Base-by-base conservation (phyloP, 805 yeast genomes). In the Metschnikowia baotianmanensis region DNA sequence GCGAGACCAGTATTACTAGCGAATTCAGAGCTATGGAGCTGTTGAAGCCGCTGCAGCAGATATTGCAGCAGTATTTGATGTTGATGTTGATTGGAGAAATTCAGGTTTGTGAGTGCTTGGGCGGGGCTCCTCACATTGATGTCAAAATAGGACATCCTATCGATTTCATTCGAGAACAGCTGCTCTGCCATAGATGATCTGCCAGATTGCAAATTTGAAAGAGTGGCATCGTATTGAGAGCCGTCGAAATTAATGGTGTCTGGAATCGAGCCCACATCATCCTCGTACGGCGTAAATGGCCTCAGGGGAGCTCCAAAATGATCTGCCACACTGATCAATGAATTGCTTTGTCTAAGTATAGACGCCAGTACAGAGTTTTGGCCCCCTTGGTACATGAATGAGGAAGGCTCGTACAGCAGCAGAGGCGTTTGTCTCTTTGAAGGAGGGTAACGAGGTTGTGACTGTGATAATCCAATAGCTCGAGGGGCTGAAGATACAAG, bases 291-390 rank as follows among this genome's bases (percentile, higher is more conserved):
- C 30, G 58, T 46, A 47, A 44, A 48, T 6, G 51, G 49, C 15
- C 49, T 50, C 50, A 47, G 53, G 6, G 37, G 36, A 11, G 38
- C 37, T 6, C 32, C 42, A 23, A 50, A 52, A 34, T 56, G 58
- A 36, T 64, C 69, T 1, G 63, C 63, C 19, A 65, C 56, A 33
- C 65, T 60, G 10, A 60, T 53, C 8, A 61, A 40, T 13, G 69
- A 63, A 24, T 51, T 48, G 16, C 62, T 62, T 21, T 61, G 59
- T 13, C 63, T 38, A 15, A 38, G 20, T n/a, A 50, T 21, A 1
- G 52, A 35, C 10, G 47, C 44, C 44, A 43, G 43, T 9, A 41
- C 30, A 5, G 47, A 30, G 2, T 42, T 40, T 8, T 46, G 40
- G 3, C 42, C 50, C 0, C 30, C 45, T 2, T 46, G 50, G 27